Conservation (phyloP, 352 stramenopile genomes). For the Pythium diclinum region DNA sequence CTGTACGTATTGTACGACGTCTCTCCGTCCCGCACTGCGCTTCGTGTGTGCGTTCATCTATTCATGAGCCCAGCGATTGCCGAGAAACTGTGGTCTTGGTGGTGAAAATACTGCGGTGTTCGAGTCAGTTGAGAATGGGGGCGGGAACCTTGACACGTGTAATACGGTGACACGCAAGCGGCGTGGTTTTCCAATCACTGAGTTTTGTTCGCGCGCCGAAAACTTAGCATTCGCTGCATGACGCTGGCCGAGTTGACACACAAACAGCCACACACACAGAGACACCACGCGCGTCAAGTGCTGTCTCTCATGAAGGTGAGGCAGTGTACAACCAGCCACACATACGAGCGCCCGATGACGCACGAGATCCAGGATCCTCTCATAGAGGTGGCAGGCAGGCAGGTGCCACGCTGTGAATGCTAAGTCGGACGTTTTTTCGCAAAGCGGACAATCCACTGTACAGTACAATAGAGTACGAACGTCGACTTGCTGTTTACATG, state of each 20-base stretch:
- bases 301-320: too few relatives aligned
- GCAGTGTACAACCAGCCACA: too few relatives aligned
- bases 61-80: too few relatives aligned
- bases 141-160: neutral
- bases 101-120: neutral
- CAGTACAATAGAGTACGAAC: neutral
- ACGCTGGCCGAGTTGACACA: neutral
- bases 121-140: neutral
- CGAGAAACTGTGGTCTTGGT: too few relatives aligned
- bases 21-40: too few relatives aligned
- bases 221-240: constrained; percentile 7
- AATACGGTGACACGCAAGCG: neutral
- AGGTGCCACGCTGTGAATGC: constrained; percentile 4
- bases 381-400: too few relatives aligned
- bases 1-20: neutral
- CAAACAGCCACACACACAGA: neutral
- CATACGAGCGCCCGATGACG: neutral
- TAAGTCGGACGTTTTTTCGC: neutral
- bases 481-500: neutral
- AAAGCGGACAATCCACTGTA: neutral
- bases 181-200: constrained; percentile 1
- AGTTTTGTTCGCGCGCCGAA: constrained; percentile 1
- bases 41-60: too few relatives aligned
- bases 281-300: neutral
- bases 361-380: neutral